Conservation (phyloP, 371 early-diverging fungal genomes). For the Lichtheimia ramosa region DNA sequence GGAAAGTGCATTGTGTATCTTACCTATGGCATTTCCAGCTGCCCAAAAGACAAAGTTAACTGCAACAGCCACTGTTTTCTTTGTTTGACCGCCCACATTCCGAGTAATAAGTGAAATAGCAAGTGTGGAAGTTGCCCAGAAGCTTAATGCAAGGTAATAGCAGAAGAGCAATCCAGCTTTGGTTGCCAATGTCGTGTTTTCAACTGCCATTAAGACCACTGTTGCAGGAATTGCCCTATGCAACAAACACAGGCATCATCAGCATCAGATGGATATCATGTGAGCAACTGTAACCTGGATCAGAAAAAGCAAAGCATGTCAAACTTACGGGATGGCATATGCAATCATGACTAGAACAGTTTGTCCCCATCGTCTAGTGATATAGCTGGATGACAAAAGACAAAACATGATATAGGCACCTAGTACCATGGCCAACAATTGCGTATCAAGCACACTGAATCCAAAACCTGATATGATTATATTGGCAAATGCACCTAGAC, state of each 20-base stretch:
- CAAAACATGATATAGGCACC: slow-evolving; percentile 26
- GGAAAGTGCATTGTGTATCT: neutral
- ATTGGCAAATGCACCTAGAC: slow-evolving; percentile 26
- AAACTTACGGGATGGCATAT: slow-evolving; percentile 20
- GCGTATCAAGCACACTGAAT: slow-evolving; percentile 22
- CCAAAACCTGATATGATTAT: slow-evolving; percentile 24
- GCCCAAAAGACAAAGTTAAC: slow-evolving; percentile 29
- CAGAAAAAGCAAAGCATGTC: neutral
- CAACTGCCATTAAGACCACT: slow-evolving; percentile 21
- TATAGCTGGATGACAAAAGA: slow-evolving; percentile 14
- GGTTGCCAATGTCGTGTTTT: slow-evolving; percentile 17
- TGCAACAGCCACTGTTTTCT: slow-evolving; percentile 22
- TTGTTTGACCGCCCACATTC: slow-evolving; percentile 27
- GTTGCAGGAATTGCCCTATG: slow-evolving; percentile 23
- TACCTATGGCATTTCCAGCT: slow-evolving; percentile 28
- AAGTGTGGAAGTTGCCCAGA: slow-evolving; percentile 26
- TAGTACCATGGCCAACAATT: slow-evolving; percentile 27
- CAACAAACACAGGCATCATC: neutral
- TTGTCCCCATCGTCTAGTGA: slow-evolving; percentile 17
- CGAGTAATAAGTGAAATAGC: slow-evolving; percentile 18
- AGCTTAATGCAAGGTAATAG: slow-evolving; percentile 22
- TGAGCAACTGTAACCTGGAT: too few relatives aligned
- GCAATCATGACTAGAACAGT: slow-evolving; percentile 19
- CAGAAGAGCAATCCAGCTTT: slow-evolving; percentile 21
- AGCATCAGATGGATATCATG: too few relatives aligned